Evolutionary conservation across 768 basidiomycete genomes (phyloP).

Genomic region (Suillus discolor): DNA sequence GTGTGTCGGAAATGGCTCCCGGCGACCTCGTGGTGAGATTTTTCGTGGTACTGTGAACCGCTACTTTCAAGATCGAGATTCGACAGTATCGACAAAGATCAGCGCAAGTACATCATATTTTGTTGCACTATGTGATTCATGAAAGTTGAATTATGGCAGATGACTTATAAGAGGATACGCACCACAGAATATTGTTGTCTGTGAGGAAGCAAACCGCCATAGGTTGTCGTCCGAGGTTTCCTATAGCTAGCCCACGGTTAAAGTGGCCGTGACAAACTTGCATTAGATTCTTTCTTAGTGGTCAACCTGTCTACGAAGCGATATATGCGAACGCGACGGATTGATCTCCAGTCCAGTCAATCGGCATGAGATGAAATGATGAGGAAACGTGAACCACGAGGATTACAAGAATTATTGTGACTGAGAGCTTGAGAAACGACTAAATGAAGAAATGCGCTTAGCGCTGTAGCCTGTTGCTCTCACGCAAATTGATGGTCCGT

Average conservation of each 20-base stretch:
- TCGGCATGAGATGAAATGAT: background rate
- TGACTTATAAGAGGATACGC: background rate
- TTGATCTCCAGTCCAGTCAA: background rate
- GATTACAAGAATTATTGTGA: background rate
- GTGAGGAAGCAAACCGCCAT: background rate
- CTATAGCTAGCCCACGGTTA: background rate
- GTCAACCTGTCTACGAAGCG: background rate
- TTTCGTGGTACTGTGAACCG: background rate
- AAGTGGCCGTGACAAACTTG: background rate
- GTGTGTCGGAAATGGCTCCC: background rate
- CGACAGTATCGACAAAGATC: background rate
- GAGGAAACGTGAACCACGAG: background rate
- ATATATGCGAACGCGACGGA: background rate
- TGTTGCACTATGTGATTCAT: background rate
- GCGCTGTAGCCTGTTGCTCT: background rate
- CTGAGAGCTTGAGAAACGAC: background rate
- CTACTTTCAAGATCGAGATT: background rate
- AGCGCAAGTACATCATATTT: background rate
- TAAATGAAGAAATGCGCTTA: background rate
- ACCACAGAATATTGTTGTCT: background rate
- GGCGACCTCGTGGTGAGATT: background rate
- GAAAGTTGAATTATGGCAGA: background rate
- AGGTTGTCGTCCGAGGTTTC: background rate
- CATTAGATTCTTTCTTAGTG: background rate
- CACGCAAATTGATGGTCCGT: constrained; percentile 25